Evolutionary conservation across 345 rosid genomes (phyloP).

Genomic region (Xanthoceras sorbifolium): DNA sequence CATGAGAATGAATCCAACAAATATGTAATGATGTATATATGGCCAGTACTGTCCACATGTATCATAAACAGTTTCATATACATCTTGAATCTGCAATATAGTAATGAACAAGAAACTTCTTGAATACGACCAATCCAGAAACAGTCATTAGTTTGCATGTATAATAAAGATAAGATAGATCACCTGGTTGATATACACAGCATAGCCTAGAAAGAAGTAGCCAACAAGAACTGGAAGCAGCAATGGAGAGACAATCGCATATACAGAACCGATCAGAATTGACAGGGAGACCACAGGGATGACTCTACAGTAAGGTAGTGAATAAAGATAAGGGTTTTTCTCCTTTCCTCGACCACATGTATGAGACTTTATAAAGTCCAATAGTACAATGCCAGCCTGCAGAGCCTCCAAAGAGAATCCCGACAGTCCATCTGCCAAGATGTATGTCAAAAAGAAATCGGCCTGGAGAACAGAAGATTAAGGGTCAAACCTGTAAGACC

Average conservation of each 20-base stretch:
- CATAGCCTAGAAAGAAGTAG: slow-evolving; percentile 78
- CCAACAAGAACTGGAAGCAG: slow-evolving; percentile 82
- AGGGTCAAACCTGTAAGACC: slow-evolving; percentile 11
- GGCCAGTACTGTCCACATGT: slow-evolving; percentile 86
- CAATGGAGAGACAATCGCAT: slow-evolving; percentile 80
- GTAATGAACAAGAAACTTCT: not conserved
- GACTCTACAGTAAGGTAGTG: slow-evolving; percentile 72
- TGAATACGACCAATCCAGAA: not conserved
- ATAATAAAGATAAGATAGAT: slow-evolving; percentile 15
- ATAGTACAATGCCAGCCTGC: slow-evolving; percentile 64
- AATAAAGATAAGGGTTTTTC: slow-evolving; percentile 67
- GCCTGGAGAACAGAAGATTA: slow-evolving; percentile 47
- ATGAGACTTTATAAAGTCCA: slow-evolving; percentile 52
- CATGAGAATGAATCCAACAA: slow-evolving; percentile 76
- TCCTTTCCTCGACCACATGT: slow-evolving; percentile 55
- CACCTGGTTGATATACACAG: slow-evolving; percentile 84
- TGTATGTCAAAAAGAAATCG: slow-evolving; percentile 85
- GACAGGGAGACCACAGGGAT: slow-evolving; percentile 74
- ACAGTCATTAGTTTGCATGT: not conserved
- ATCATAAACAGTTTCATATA: slow-evolving; percentile 68
- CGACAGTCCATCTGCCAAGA: slow-evolving; percentile 79
- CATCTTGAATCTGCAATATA: slow-evolving; percentile 69
- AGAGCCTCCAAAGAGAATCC: slow-evolving; percentile 88
- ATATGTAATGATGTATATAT: slow-evolving; percentile 69
- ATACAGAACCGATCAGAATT: slow-evolving; percentile 76